Percentiles rank a stretch among this genome's conserved stretches.
Evolutionary conservation across 2,329 filamentous ascomycete genomes (phyloP).

Genomic region (Dothistroma pini): DNA sequence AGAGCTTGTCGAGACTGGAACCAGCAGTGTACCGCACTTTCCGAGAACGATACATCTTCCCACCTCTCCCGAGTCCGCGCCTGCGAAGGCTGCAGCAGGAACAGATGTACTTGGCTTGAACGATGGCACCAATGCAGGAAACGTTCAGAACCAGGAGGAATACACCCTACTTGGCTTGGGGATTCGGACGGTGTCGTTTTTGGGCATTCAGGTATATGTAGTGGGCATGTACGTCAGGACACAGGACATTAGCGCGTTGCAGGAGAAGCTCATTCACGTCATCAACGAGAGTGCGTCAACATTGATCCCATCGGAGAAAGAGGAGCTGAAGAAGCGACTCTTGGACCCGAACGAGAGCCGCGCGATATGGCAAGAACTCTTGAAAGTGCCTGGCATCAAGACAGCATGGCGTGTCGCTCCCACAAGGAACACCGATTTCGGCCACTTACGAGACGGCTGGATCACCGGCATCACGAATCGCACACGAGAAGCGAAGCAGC

Average conservation of each 20-base stretch:
- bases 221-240: conserved; percentile 89
- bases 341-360: conserved; percentile 67
- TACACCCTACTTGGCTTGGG: conserved; percentile 88
- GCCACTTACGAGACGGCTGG: conserved; percentile 86
- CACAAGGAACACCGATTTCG: conserved; percentile 90
- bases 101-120: conserved; percentile 27
- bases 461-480: conserved; percentile 78
- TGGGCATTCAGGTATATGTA: conserved; percentile 89
- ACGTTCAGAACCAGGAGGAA: conserved; percentile 52
- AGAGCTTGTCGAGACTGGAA: conserved; percentile 77
- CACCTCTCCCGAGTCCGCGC: conserved; percentile 35
- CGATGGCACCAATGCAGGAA: conserved; percentile 31
- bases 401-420: conserved; percentile 81
- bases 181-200: conserved; percentile 82
- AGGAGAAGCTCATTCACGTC: conserved; percentile 69
- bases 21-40: conserved; percentile 73
- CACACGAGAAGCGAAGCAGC: conserved; percentile 55
- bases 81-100: conserved; percentile 13
- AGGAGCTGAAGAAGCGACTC: conserved; percentile 64
- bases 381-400: conserved; percentile 65
- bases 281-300: conserved; percentile 77
- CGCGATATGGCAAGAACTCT: conserved; percentile 68
- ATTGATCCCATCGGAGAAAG: conserved; percentile 76
- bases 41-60: conserved; percentile 68
- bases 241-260: conserved; percentile 74